Percentiles rank a stretch among this genome's conserved stretches.
phyloP scores from a whole-genome alignment of 73 alveolate genomes.

The Symbiodinium pilosum region DNA sequence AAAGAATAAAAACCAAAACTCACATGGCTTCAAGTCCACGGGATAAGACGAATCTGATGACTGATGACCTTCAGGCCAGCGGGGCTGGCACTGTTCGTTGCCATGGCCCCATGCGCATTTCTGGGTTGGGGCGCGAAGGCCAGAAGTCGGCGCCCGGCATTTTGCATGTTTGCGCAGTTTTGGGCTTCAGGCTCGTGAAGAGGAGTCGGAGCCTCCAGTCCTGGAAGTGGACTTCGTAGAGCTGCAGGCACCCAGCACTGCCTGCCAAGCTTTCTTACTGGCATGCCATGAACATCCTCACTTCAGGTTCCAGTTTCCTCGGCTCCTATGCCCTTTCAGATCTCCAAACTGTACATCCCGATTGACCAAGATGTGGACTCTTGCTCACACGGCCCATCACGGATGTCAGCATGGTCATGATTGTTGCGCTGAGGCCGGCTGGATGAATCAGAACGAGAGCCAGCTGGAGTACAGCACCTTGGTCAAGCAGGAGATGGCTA shows the following conservation, averaged over 20 bases:
- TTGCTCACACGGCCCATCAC: too few relatives aligned
- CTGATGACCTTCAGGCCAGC: too few relatives aligned
- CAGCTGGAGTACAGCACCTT: slow-evolving; percentile 3
- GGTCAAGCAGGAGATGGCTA: neutral
- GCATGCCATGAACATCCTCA: neutral
- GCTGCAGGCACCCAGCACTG: slow-evolving; percentile 22
- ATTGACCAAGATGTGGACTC: neutral
- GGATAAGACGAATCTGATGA: too few relatives aligned
- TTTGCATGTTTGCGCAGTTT: too few relatives aligned
- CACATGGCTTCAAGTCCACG: too few relatives aligned
- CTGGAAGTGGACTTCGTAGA: slow-evolving; percentile 64
- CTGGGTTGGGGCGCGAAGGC: neutral
- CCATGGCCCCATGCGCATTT: neutral
- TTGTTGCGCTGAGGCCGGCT: neutral
- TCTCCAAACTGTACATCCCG: slow-evolving; percentile 30
- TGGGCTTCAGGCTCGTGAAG: neutral
- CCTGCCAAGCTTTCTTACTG: too few relatives aligned
- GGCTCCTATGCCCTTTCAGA: slow-evolving; percentile 7
- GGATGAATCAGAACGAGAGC: neutral
- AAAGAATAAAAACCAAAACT: too few relatives aligned
- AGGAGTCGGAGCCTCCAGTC: neutral
- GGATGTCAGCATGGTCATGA: too few relatives aligned
- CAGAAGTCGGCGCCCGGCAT: neutral
- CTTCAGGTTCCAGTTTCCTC: neutral
- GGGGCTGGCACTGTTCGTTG: too few relatives aligned